Evolutionary conservation across 345 rosid species (phyloP).

Genomic region (Boechera retrofracta): DNA sequence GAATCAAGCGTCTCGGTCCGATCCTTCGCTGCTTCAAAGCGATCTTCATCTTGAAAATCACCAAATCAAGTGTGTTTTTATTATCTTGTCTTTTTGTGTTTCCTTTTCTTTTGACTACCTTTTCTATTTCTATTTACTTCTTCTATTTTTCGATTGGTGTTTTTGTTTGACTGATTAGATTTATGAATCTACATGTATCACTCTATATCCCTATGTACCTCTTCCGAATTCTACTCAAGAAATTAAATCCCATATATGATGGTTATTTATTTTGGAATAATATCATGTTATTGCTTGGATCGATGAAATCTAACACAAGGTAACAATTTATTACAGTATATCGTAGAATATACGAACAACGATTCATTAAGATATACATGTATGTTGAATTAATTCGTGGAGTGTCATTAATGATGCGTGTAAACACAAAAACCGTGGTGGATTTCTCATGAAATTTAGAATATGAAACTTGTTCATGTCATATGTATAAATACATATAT

Average conservation of each 20-base stretch:
- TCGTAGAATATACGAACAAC: background rate
- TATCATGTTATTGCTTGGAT: background rate
- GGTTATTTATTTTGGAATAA: slow-evolving; percentile 1
- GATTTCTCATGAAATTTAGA: background rate
- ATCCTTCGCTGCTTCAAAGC: slow-evolving; percentile 41
- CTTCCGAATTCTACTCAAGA: slow-evolving; percentile 17
- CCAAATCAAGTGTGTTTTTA: slow-evolving; percentile 27
- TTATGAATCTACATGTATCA: slow-evolving; percentile 37
- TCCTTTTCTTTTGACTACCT: slow-evolving; percentile 20
- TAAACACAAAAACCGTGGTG: slow-evolving; percentile 4
- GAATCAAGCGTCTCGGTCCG: slow-evolving; percentile 55
- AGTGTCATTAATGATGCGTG: background rate
- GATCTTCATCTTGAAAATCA: slow-evolving; percentile 28
- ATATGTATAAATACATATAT: background rate
- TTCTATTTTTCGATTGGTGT: slow-evolving; percentile 26
- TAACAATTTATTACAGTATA: background rate
- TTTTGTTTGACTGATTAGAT: slow-evolving; percentile 28
- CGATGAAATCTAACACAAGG: slow-evolving; percentile 1
- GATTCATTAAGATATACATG: background rate
- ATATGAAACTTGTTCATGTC: slow-evolving; percentile 4
- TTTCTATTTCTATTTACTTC: slow-evolving; percentile 14
- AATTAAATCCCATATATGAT: slow-evolving; percentile 19
- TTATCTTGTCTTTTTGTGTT: slow-evolving; percentile 7
- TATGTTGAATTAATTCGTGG: background rate
- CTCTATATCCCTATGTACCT: slow-evolving; percentile 19